phyloP scores from a whole-genome alignment of 768 basidiomycete genomes.

The Phlegmacium glaucopus region DNA sequence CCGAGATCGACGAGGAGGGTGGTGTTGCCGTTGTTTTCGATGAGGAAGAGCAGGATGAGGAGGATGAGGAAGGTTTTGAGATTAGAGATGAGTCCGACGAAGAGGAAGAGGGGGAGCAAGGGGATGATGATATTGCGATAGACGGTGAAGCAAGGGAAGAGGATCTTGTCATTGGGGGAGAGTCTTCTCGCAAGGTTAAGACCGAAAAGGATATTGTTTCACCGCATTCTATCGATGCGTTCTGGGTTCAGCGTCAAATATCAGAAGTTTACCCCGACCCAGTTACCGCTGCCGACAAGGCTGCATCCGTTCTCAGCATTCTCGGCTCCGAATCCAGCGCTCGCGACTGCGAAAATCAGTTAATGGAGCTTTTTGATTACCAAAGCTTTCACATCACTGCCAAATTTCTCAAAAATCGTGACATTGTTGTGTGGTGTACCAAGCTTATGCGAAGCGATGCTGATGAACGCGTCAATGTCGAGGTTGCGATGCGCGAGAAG shows the following conservation, averaged over 20 bases:
- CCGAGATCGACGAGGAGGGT: constrained; percentile 91
- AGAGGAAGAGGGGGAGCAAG: constrained; percentile 64
- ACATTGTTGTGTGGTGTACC: constrained; percentile 97
- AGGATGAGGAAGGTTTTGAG: constrained; percentile 87
- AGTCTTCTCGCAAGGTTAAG: constrained; percentile 51
- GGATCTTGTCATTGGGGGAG: constrained; percentile 78
- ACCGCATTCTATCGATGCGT: constrained; percentile 90
- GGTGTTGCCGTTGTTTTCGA: constrained; percentile 99
- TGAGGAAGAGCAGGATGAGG: constrained; percentile 94
- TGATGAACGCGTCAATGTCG: constrained; percentile 87
- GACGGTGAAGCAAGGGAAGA: constrained; percentile 53
- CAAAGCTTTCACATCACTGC: constrained; percentile 87
- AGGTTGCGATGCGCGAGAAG: constrained; percentile 98
- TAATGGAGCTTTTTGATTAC: constrained; percentile 97
- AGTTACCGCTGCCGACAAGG: constrained; percentile 90
- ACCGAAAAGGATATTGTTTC: constrained; percentile 78
- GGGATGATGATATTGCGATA: constrained; percentile 37
- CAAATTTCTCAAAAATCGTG: constrained; percentile 91
- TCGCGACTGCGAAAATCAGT: constrained; percentile 91
- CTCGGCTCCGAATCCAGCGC: constrained; percentile 84
- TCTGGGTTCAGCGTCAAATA: constrained; percentile 98
- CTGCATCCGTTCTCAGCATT: constrained; percentile 76
- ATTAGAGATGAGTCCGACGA: constrained; percentile 79
- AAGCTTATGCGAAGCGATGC: constrained; percentile 88
- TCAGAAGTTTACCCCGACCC: constrained; percentile 91